These are phyloP conservation scores for Mycena floridula DNA, from an alignment of 768 basidiomycete genomes.

Conservation along the genomic window DNA sequence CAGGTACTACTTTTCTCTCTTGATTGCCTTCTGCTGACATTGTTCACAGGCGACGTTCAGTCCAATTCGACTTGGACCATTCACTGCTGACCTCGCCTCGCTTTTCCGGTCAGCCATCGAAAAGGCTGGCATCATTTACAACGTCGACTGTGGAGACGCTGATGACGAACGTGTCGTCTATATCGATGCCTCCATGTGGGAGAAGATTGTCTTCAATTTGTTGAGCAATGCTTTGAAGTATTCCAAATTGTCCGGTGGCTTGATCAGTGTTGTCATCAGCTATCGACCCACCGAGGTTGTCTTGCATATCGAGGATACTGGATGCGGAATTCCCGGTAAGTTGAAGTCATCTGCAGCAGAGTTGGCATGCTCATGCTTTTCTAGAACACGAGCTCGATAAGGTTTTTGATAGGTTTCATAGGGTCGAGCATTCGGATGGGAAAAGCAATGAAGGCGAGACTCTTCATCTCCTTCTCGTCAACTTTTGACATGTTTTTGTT, in stretches of 20 bases:
- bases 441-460: slow-evolving; percentile 5
- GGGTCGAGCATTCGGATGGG: slow-evolving; percentile 3
- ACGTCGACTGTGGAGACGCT: slow-evolving; percentile 2
- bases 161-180: slow-evolving; percentile 4
- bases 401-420: slow-evolving; percentile 4
- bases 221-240: slow-evolving; percentile 6
- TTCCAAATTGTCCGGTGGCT: neutral
- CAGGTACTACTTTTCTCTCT: too few relatives aligned
- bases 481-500: too few relatives aligned
- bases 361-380: too few relatives aligned
- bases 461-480: too few relatives aligned
- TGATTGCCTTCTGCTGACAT: too few relatives aligned
- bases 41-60: too few relatives aligned
- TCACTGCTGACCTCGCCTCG: slow-evolving; percentile 5
- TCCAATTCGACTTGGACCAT: slow-evolving; percentile 1
- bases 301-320: slow-evolving; percentile 3
- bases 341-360: too few relatives aligned
- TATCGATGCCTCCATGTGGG: slow-evolving; percentile 6
- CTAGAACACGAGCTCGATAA: slow-evolving; percentile 3
- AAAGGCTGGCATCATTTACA: slow-evolving; percentile 5
- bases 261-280: neutral
- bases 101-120: slow-evolving; percentile 6
- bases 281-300: neutral
- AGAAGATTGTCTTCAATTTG: slow-evolving; percentile 8
- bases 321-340: slow-evolving; percentile 8